Conservation (phyloP, 1,284 basidiomycete genomes). For the Trametes hirsuta region DNA sequence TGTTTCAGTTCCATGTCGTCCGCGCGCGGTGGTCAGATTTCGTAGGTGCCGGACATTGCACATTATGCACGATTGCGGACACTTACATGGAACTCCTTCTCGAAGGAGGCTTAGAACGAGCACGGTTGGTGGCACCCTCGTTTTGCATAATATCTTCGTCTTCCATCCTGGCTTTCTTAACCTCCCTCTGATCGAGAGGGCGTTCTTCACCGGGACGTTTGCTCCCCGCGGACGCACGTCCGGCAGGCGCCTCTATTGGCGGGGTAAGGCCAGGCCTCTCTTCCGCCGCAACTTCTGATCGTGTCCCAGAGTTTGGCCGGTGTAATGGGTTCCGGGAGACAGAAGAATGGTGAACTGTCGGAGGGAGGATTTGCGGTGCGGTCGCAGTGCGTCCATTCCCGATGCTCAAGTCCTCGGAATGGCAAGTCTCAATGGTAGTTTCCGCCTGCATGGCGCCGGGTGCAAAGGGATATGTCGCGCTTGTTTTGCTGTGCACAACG, state of each 20-base stretch:
- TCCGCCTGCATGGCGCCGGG: background rate
- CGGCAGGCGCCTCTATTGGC: background rate
- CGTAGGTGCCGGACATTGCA: background rate
- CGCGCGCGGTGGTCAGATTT: no score
- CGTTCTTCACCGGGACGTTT: constrained; percentile 1
- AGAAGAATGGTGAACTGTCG: background rate
- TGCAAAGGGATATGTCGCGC: background rate
- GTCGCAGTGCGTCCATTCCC: background rate
- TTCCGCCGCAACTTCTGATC: no score
- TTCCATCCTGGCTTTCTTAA: background rate
- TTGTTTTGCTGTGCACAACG: background rate
- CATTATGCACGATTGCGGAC: background rate
- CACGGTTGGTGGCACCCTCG: background rate
- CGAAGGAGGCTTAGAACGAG: background rate
- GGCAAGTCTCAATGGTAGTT: background rate
- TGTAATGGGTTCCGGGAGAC: background rate
- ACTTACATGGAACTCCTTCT: background rate
- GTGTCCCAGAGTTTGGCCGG: no score
- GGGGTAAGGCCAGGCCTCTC: background rate
- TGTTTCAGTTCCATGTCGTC: no score
- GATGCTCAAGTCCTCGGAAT: background rate
- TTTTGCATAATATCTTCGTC: background rate
- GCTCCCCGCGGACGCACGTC: background rate
- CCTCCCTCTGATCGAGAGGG: background rate
- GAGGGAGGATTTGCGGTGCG: background rate